Base-by-base conservation (phyloP, 2,329 filamentous ascomycete species). In the Rhynchosporium graminicola region DNA sequence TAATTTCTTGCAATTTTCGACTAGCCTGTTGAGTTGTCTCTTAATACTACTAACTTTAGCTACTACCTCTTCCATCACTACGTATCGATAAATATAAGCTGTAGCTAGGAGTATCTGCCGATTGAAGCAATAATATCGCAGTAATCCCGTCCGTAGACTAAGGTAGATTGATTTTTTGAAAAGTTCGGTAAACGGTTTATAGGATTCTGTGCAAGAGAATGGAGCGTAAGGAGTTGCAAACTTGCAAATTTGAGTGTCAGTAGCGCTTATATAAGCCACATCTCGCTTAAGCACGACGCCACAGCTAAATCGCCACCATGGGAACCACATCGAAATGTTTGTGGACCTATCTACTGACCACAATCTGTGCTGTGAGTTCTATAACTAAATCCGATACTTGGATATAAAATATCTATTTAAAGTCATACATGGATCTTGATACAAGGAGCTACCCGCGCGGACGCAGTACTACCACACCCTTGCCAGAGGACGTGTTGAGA, bases 41-140 rank as follows among this genome's bases (percentile, higher is more conserved):
- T 61, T 8, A 57, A 61, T 43, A 57, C 40, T 40, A 43, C 51
- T 50, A 43, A 61, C 59, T 56, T 61, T 61, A 33, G 38, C 45
- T 20, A 7, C 48, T 6, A 61, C 51, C 43, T 57, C 52, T 60
- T 33, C 50, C 4, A 60, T 60, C 40, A 51, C 28, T 4, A 60
- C 13, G 31, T 51, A 51, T 6, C 15, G 8, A 36, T 51, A 51
- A 51, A 51, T 38, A 51, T 51, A 51, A 51, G 48, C 48, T 51
- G 31, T 31, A 6, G 31, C 9, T 51, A 36, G 46, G 28, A 51
- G 48, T 51, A 51, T 36, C 20, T 51, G 48, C 15, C 6, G 31
- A 36, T 51, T 15, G 8, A 51, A 51, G 48, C 31, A 51, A 51
- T 1, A 51, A 51, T 36, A 20, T 29, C 13, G 48, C 29, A 51